Conservation (phyloP, 2,329 filamentous ascomycete genomes). For the Tolypocladium nubicola region DNA sequence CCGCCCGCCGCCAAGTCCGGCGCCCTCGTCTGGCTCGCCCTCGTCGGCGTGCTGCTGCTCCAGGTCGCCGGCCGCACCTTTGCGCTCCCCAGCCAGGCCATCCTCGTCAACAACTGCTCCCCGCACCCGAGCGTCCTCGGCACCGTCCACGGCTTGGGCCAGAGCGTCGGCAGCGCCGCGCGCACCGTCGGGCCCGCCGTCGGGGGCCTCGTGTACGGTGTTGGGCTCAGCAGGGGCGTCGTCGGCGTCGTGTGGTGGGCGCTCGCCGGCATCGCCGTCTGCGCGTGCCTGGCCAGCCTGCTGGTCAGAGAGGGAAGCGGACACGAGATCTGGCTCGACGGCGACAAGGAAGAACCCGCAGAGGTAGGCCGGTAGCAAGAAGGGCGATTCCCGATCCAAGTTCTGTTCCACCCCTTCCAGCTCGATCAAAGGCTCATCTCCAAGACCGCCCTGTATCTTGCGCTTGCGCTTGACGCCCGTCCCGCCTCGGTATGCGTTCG, state of each 20-base stretch:
- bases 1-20: constrained; percentile 41
- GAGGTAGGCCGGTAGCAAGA: neutral
- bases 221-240: constrained; percentile 43
- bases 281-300: constrained; percentile 39
- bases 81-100: constrained; percentile 33
- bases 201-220: constrained; percentile 50
- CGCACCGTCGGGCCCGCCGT: constrained; percentile 50
- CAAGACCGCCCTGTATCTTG: no score
- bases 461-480: no score
- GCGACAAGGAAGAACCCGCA: constrained; percentile 32
- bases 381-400: neutral
- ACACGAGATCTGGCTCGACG: constrained; percentile 54
- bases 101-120: constrained; percentile 37
- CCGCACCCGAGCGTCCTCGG: constrained; percentile 37
- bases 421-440: neutral
- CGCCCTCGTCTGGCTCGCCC: constrained; percentile 50
- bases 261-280: constrained; percentile 36
- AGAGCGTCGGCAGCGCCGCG: constrained; percentile 47
- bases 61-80: constrained; percentile 62
- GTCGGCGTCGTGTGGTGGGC: constrained; percentile 51
- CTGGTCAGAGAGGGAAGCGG: constrained; percentile 51
- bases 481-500: no score
- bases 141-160: constrained; percentile 39
- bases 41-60: constrained; percentile 49
- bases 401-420: neutral